These are phyloP conservation scores for Russula abietina DNA, from an alignment of 768 basidiomycete genomes.

Conservation along the genomic window DNA sequence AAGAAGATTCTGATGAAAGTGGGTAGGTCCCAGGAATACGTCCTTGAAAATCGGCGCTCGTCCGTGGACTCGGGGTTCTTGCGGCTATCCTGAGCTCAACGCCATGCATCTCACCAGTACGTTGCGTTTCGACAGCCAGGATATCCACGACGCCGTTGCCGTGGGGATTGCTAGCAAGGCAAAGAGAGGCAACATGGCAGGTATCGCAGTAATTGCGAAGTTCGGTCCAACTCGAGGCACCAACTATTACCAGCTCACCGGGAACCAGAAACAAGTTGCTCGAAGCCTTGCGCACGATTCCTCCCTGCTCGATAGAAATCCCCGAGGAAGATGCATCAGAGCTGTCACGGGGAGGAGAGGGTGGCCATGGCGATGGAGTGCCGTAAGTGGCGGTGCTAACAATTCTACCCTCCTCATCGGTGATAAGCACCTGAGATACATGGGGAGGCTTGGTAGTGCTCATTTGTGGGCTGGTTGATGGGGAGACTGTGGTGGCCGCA, in stretches of 20 bases:
- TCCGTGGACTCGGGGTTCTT: neutral
- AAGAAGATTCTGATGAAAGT: neutral
- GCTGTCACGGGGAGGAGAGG: neutral
- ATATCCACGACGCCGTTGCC: slow-evolving; percentile 3
- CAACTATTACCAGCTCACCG: slow-evolving; percentile 8
- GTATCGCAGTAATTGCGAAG: slow-evolving; percentile 7
- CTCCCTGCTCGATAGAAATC: slow-evolving; percentile 7
- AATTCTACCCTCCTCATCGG: slow-evolving; percentile 9
- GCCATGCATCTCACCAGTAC: neutral
- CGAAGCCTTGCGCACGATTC: neutral
- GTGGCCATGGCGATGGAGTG: neutral
- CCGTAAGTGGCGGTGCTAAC: neutral
- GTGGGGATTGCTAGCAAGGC: neutral
- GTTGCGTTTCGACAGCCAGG: slow-evolving; percentile 8
- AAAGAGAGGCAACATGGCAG: slow-evolving; percentile 3
- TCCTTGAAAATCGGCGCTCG: neutral
- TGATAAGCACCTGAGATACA: slow-evolving; percentile 10
- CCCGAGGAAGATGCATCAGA: neutral
- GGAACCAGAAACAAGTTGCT: slow-evolving; percentile 2
- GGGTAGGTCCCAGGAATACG: slow-evolving; percentile 22
- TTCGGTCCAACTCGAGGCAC: slow-evolving; percentile 12
- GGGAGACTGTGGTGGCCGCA: slow-evolving; percentile 18
- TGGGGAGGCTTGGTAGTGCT: neutral
- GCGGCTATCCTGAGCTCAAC: slow-evolving; percentile 13
- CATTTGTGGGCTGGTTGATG: slow-evolving; percentile 1